These are phyloP conservation scores for Flaveria bidentis DNA, from an alignment of 129 eudicot species.

Conservation along the genomic window DNA sequence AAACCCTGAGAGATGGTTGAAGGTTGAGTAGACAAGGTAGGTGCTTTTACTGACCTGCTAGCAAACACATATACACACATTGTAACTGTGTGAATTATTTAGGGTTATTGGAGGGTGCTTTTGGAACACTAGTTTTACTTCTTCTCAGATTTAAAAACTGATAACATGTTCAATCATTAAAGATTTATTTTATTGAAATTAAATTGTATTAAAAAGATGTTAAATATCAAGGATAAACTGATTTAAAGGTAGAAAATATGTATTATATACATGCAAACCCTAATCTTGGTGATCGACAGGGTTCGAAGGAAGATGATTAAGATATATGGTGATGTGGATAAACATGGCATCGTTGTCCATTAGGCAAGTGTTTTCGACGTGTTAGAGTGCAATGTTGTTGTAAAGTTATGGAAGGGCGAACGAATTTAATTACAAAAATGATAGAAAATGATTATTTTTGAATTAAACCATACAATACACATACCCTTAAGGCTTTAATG, in stretches of 20 bases:
- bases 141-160: too few species aligned
- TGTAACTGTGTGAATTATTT: conserved; percentile 26
- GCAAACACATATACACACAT: conserved; percentile 26
- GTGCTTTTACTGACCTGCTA: conserved; percentile 36
- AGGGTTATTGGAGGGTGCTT: conserved; percentile 14
- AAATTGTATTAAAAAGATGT: background rate
- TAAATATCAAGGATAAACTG: background rate
- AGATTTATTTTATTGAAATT: background rate
- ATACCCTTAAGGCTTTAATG: too few species aligned
- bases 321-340: too few species aligned
- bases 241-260: background rate
- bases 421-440: too few species aligned
- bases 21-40: conserved; percentile 27
- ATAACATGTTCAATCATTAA: background rate
- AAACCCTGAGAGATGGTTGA: background rate
- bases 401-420: too few species aligned
- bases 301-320: too few species aligned
- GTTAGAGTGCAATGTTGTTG: too few species aligned
- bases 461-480: too few species aligned
- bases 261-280: background rate
- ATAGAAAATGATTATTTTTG: background rate
- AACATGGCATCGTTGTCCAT: too few species aligned
- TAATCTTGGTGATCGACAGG: too few species aligned
- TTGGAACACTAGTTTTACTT: conserved; percentile 14
- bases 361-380: too few species aligned